Evolutionary conservation across 2,329 filamentous ascomycete genomes (phyloP), one percentile per base, ranked within the genome.

Genomic region (Chaetomium globosum): DNA sequence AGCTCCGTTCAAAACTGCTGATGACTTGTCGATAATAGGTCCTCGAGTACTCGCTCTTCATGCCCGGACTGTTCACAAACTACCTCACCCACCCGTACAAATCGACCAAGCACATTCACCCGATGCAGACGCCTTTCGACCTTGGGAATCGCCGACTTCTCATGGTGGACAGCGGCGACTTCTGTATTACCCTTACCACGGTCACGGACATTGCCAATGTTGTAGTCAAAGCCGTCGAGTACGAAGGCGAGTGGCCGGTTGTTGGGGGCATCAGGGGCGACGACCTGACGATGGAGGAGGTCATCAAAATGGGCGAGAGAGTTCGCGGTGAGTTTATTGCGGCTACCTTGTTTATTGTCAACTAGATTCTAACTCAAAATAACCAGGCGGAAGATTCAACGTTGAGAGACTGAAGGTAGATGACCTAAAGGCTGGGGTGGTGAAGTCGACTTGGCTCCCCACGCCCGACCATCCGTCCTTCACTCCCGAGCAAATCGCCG

Each of bases 1-100:
- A 3, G 9, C 12, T 19, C 31, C 21, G 21, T 26, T 5, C 4
- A 7, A 9, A n/a, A 33, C 16, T 33, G 16, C 43, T 59, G 56
- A 59, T 7, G n/a, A n/a, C 16, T 16, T 5, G 1, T 9, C 4
- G 4, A 2, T 53, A 80, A 3, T 55, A 80, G 78, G 73, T 81
- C 19, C 74, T 83, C 5, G 80, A 84, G 59, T 84, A 83, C 71
- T 78, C 73, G 30, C 74, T 82, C 1, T 84, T 85, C 73, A 81
- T 83, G 61, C 79, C 80, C 1, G 80, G 80, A 4, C 66, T 80
- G 21, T 82, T 83, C 71, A 68, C 80, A 43, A 76, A 84, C 70
- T 84, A 84, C 74, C 75, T 84, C 13, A 79, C 78, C 19, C 74
- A 76, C 61, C 81, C 82, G 0, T 69, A 80, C 63, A 72, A 77